Conservation (phyloP, 768 basidiomycete genomes). For the Lentinula aciculospora region DNA sequence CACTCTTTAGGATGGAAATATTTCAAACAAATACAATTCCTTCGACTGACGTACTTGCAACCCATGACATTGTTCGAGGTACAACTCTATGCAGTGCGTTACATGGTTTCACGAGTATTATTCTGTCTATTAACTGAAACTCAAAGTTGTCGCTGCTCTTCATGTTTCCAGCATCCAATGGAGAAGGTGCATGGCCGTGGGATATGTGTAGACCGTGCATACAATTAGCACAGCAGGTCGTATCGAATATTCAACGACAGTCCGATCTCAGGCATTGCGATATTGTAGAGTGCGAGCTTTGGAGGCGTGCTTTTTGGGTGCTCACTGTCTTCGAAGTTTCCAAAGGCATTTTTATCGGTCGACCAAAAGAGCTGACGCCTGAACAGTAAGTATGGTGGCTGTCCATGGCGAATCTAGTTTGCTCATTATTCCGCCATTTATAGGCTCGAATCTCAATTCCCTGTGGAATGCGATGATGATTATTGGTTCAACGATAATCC, state of each 20-base stretch:
- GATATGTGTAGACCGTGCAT: neutral
- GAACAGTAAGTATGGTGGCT: neutral
- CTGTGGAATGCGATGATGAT: slow-evolving; percentile 52
- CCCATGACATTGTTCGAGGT: slow-evolving; percentile 51
- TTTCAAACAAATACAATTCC: slow-evolving; percentile 41
- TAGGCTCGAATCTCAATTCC: slow-evolving; percentile 5
- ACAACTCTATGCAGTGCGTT: slow-evolving; percentile 40
- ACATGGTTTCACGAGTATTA: slow-evolving; percentile 9
- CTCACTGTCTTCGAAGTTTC: slow-evolving; percentile 13
- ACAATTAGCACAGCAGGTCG: slow-evolving; percentile 26
- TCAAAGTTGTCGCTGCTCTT: slow-evolving; percentile 18
- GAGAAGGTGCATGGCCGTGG: slow-evolving; percentile 36
- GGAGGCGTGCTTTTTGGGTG: slow-evolving; percentile 37
- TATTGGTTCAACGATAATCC: slow-evolving; percentile 40
- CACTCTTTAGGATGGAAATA: slow-evolving; percentile 37
- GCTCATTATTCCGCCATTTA: neutral
- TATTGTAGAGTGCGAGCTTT: slow-evolving; percentile 39
- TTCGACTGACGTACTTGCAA: slow-evolving; percentile 41
- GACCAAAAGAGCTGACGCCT: slow-evolving; percentile 35
- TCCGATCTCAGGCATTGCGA: neutral
- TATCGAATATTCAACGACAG: slow-evolving; percentile 15
- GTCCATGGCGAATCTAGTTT: slow-evolving; percentile 10
- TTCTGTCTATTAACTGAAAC: neutral
- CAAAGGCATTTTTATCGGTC: slow-evolving; percentile 45
- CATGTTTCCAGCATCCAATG: slow-evolving; percentile 28